Evolutionary conservation across 495 filamentous ascomycete genomes (phyloP), one percentile per base, ranked within the genome.

Genomic region (Chaetomium cochliodes): DNA sequence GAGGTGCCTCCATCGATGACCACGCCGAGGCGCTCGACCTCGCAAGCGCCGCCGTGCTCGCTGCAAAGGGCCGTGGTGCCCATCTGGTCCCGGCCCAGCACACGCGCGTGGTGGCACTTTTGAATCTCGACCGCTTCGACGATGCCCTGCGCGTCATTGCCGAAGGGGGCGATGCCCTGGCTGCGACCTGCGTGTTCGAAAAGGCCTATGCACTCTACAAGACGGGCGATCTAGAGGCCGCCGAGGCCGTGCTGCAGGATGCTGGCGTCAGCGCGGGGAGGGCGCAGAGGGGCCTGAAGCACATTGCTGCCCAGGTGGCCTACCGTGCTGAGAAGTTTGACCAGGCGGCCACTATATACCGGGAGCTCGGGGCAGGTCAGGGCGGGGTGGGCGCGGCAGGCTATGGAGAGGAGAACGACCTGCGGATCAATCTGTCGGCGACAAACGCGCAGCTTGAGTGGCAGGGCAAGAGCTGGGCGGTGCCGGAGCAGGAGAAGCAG

Each of bases 191-290:
- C 28, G 70, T 79, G 13, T 76, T 96, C 51, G 94, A 97, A 77
- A 89, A 89, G 73, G 90, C 92, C 4, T 99, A 99, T 82, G 88
- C 90, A 20, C 80, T 96, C 23, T 99, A 98, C 78, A 97, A 96
- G 73, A 83, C 85, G 13, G 92, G 92, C 28, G 77, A 87, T 47
- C 80, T 90, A n/a, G 80, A 84, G 20, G 85, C 90, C 68, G 93
- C 94, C n/a, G 82, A 82, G 16, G 77, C 84, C 23, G 81, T 87
- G 16, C 81, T 84, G 39, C 70, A 78, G n/a, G 70, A 79, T 18
- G 80, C 75, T 8, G 72, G 74, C 60, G 66, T 73, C 8, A 66
- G 58, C 22, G 47, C 16, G 5, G 58, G 37, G 15, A 54, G 25
- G 46, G 28, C 30, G 18, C 50, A 49, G 33, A 53, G 74, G 67